These are phyloP conservation scores for Chenopodium suecicum DNA, from an alignment of 148 eudicot genomes.

Conservation along the genomic window DNA sequence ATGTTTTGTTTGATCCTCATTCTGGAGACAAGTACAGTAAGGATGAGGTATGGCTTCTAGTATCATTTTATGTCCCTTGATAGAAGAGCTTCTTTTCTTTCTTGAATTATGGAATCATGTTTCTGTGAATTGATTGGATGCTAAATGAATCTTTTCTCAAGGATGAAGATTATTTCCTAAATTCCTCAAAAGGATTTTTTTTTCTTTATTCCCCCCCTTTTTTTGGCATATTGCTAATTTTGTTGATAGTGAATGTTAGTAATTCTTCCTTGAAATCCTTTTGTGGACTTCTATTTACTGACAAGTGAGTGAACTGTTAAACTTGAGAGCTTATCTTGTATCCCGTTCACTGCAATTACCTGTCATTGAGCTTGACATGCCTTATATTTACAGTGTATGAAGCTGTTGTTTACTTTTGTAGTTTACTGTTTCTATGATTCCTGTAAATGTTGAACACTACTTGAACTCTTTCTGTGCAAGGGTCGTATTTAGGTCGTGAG, in stretches of 20 bases:
- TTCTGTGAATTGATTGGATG: not conserved
- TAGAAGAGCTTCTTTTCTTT: not conserved
- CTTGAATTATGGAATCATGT: not conserved
- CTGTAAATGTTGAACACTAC: not conserved
- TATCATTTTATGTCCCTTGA: not conserved
- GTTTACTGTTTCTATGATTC: not conserved
- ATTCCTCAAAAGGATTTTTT: too few species aligned
- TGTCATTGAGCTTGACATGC: not conserved
- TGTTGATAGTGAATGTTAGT: slow-evolving; percentile 3
- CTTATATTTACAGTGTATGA: not conserved
- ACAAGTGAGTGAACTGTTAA: slow-evolving; percentile 7
- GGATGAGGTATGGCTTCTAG: slow-evolving; percentile 72
- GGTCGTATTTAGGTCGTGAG: not conserved
- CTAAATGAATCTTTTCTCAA: slow-evolving; percentile 9
- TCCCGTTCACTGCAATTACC: not conserved
- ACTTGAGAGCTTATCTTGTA: not conserved
- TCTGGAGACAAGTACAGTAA: slow-evolving; percentile 81
- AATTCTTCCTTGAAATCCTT: not conserved
- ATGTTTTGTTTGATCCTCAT: slow-evolving; percentile 95
- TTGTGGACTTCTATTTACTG: not conserved
- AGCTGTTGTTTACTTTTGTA: not conserved
- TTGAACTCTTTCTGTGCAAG: not conserved
- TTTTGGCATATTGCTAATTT: not conserved
- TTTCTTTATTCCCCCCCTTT: too few species aligned
- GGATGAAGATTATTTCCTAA: not conserved